Conservation (phyloP, 1,284 basidiomycete species). For the Ustilago crameri region DNA sequence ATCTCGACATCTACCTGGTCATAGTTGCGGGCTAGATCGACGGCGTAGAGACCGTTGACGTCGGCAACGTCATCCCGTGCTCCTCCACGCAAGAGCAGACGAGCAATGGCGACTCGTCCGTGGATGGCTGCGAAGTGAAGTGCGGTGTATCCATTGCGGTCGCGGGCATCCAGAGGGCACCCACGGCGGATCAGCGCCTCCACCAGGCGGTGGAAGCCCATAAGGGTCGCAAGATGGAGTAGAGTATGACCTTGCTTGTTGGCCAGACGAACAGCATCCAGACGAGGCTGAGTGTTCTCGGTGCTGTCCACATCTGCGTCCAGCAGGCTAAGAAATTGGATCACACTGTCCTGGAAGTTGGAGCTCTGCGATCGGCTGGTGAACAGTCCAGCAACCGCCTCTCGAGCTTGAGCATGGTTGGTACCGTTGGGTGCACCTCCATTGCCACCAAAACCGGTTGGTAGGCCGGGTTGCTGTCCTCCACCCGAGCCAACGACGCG, state of each 20-base stretch:
- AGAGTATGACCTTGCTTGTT: conserved; percentile 70
- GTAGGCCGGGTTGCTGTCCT: conserved; percentile 42
- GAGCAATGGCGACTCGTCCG: conserved; percentile 76
- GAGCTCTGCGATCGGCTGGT: conserved; percentile 68
- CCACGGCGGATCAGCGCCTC: conserved; percentile 78
- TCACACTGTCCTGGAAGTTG: conserved; percentile 78
- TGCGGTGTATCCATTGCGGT: conserved; percentile 89
- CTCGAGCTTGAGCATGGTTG: conserved; percentile 34
- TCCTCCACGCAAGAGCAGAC: conserved; percentile 79
- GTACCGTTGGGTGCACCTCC: conserved; percentile 18
- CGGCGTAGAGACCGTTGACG: conserved; percentile 79
- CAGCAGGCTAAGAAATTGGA: conserved; percentile 81
- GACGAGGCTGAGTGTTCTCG: conserved; percentile 21
- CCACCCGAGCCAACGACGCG: conserved; percentile 68
- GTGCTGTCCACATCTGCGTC: conserved; percentile 68
- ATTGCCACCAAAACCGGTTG: conserved; percentile 10
- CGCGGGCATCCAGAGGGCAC: conserved; percentile 83
- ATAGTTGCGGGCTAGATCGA: conserved; percentile 78
- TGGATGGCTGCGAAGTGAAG: conserved; percentile 85
- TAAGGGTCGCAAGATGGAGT: conserved; percentile 85
- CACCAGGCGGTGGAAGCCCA: conserved; percentile 80
- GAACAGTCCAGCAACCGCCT: conserved; percentile 49
- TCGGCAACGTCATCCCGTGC: conserved; percentile 83
- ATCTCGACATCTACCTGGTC: conserved; percentile 71
- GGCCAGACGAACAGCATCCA: conserved; percentile 69